Conservation (phyloP, 139 green algal genomes). For the Picochlorum sp. region DNA sequence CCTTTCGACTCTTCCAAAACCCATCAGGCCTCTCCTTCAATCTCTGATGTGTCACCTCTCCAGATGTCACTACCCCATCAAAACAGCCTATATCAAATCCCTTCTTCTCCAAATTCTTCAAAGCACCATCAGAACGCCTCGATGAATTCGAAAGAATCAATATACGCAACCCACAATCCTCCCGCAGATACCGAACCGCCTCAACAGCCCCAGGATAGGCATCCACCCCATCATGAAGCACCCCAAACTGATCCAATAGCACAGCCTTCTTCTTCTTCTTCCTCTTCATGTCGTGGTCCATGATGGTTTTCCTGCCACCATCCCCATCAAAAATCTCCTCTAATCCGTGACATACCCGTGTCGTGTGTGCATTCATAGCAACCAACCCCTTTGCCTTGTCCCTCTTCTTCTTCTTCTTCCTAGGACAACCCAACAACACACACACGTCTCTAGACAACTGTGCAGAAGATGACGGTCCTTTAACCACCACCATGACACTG, state of each 20-base stretch:
- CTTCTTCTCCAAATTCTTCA: slow-evolving; percentile 65
- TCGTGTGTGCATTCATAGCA: too few relatives aligned
- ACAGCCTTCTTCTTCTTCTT: slow-evolving; percentile 13
- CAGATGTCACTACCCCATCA: slow-evolving; percentile 59
- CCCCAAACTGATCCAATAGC: slow-evolving; percentile 85
- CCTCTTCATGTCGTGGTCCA: too few relatives aligned
- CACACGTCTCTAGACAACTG: too few relatives aligned
- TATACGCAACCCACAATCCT: slow-evolving; percentile 33
- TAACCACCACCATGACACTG: too few relatives aligned
- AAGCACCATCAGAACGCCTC: slow-evolving; percentile 39
- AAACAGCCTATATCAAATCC: slow-evolving; percentile 48
- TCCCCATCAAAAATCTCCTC: too few relatives aligned
- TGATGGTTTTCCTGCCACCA: too few relatives aligned
- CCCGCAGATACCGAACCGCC: slow-evolving; percentile 41
- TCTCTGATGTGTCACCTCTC: slow-evolving; percentile 62
- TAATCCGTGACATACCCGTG: too few relatives aligned
- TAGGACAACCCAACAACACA: too few relatives aligned
- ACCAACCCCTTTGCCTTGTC: too few relatives aligned
- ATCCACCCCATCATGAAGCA: slow-evolving; percentile 76
- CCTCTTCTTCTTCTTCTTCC: too few relatives aligned
- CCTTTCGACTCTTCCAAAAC: slow-evolving; percentile 43
- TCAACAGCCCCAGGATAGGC: slow-evolving; percentile 61
- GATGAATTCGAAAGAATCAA: slow-evolving; percentile 79
- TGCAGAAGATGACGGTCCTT: too few relatives aligned
- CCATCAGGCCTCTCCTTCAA: slow-evolving; percentile 26